Conservation (phyloP, 2,329 filamentous ascomycete genomes). For the Nemania sp. region DNA sequence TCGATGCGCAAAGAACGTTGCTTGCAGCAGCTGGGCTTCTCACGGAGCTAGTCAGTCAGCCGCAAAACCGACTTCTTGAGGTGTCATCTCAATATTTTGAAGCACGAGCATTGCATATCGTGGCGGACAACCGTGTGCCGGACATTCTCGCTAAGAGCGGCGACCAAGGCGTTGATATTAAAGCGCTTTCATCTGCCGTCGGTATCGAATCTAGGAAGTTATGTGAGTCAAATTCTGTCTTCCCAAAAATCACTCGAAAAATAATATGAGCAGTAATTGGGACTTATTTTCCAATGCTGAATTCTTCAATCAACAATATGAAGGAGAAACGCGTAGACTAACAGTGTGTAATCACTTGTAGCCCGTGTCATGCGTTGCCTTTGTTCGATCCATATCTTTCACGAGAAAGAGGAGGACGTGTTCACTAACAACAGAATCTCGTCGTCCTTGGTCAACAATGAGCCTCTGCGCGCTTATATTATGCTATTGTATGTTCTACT, state of each 20-base stretch:
- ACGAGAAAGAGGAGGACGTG: constrained; percentile 34
- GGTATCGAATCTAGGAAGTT: constrained; percentile 40
- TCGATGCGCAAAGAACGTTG: constrained; percentile 40
- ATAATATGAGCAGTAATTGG: not conserved
- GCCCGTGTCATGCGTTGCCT: constrained; percentile 42
- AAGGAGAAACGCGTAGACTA: no score
- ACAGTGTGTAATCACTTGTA: constrained; percentile 14
- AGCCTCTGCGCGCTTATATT: constrained; percentile 42
- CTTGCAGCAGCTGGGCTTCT: constrained; percentile 40
- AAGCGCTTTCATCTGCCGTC: constrained; percentile 30
- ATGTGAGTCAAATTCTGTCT: no score
- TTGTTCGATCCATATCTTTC: constrained; percentile 42
- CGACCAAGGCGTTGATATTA: constrained; percentile 32
- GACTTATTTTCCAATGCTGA: not conserved
- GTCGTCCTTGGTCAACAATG: constrained; percentile 39
- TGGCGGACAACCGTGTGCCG: constrained; percentile 39
- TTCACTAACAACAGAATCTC: constrained; percentile 46
- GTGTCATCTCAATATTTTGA: constrained; percentile 42
- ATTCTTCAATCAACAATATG: no score
- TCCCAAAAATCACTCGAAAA: no score
- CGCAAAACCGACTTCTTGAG: constrained; percentile 38
- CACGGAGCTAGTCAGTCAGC: constrained; percentile 41
- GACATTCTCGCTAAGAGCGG: constrained; percentile 39
- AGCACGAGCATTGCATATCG: constrained; percentile 40
- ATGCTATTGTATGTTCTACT: constrained; percentile 37